Evolutionary conservation across 306 rosid species (phyloP).

Genomic region (Trichosanthes truncata): DNA sequence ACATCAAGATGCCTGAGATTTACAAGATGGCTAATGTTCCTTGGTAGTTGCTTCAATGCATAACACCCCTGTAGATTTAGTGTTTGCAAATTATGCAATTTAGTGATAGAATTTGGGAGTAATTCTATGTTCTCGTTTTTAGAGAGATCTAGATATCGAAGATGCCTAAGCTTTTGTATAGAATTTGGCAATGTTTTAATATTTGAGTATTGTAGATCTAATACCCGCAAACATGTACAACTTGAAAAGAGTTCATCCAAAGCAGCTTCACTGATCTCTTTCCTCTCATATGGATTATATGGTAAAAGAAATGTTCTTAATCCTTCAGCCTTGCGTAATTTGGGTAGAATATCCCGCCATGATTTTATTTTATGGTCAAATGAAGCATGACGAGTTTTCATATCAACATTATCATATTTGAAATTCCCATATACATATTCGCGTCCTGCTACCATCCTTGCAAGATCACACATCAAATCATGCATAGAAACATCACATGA

Average conservation of each 20-base stretch:
- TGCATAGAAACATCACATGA: conserved; percentile 15
- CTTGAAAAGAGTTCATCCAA: background rate
- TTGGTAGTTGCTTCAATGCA: background rate
- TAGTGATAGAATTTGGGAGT: conserved; percentile 6
- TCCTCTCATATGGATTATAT: background rate
- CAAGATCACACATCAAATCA: conserved; percentile 35
- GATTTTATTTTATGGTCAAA: background rate
- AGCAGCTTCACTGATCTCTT: background rate
- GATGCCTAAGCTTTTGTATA: background rate
- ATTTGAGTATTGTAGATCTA: background rate
- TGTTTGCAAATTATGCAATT: conserved; percentile 7
- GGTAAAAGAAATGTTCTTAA: background rate
- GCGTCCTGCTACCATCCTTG: conserved; percentile 23
- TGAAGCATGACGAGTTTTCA: background rate
- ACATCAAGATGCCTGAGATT: conserved; percentile 15
- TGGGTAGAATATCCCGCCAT: background rate
- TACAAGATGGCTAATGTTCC: background rate
- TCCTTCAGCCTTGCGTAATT: background rate
- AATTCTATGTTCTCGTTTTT: background rate
- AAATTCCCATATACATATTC: conserved; percentile 6
- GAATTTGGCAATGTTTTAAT: background rate
- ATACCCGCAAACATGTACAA: conserved; percentile 12
- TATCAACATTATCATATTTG: background rate
- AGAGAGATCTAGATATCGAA: conserved; percentile 15
- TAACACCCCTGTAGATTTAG: background rate